These are phyloP conservation scores for Knufia fluminis DNA, from an alignment of 2,329 filamentous ascomycete species.

Conservation along the genomic window DNA sequence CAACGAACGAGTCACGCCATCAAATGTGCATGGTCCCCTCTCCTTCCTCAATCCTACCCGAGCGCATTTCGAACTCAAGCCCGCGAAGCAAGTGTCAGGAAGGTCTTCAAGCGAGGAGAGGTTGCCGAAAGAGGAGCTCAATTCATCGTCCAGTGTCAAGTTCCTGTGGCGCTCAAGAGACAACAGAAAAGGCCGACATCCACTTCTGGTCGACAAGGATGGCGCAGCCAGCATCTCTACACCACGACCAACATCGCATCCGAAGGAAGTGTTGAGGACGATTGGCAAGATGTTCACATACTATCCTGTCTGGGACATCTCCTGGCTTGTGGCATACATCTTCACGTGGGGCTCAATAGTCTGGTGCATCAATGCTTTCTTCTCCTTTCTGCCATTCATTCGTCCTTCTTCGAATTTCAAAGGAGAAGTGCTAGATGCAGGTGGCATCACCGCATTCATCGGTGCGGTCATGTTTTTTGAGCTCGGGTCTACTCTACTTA, in stretches of 20 bases:
- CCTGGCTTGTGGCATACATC: conserved; percentile 44
- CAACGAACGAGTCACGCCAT: conserved; percentile 9
- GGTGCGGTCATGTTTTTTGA: conserved; percentile 62
- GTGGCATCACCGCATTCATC: conserved; percentile 56
- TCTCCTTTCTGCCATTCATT: conserved; percentile 52
- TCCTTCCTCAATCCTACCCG: conserved; percentile 43
- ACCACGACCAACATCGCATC: conserved; percentile 29
- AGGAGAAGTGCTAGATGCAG: conserved; percentile 45
- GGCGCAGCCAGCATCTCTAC: conserved; percentile 2
- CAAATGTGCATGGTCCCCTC: conserved; percentile 32
- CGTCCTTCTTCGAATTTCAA: conserved; percentile 39
- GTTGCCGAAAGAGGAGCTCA: not conserved
- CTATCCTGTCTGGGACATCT: conserved; percentile 48
- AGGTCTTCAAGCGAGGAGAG: not conserved
- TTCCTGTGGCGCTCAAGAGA: conserved; percentile 11
- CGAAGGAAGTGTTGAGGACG: conserved; percentile 27
- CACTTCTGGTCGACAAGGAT: not conserved
- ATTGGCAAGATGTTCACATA: conserved; percentile 42
- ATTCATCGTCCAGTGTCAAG: not conserved
- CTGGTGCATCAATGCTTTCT: conserved; percentile 52
- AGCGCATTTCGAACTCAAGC: conserved; percentile 27
- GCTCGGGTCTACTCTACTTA: conserved; percentile 51
- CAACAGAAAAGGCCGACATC: not conserved
- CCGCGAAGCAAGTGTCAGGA: conserved; percentile 10
- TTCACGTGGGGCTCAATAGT: conserved; percentile 48